These are phyloP conservation scores for Ganoderma leucocontextum DNA, from an alignment of 1,284 basidiomycete genomes.

Conservation along the genomic window DNA sequence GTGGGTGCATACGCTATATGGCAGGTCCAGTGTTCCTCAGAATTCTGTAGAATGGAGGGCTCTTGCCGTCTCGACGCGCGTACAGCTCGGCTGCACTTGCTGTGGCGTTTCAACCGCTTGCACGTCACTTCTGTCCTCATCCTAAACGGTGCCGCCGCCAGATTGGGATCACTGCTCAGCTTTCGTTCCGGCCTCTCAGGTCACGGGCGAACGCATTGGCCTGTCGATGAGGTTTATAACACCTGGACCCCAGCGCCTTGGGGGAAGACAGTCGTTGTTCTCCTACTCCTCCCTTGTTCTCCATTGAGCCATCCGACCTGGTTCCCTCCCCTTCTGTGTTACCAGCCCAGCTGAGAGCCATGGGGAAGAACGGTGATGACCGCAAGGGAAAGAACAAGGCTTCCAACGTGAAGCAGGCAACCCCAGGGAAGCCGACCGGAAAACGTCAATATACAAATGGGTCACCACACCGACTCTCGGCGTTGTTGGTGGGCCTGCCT, in stretches of 20 bases:
- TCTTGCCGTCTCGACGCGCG: background rate
- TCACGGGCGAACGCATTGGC: background rate
- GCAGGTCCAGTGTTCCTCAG: background rate
- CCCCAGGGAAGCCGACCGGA: background rate
- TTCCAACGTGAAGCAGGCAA: background rate
- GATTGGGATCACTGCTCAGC: background rate
- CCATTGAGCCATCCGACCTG: slow-evolving; percentile 2
- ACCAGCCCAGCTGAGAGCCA: background rate
- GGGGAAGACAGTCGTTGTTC: background rate
- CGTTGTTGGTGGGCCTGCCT: background rate
- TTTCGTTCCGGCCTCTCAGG: background rate
- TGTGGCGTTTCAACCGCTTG: background rate
- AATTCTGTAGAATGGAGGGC: slow-evolving; percentile 7
- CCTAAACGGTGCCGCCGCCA: background rate
- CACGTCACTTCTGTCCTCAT: background rate
- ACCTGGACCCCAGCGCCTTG: background rate
- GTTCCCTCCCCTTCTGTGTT: background rate
- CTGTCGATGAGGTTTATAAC: background rate
- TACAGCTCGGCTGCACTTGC: background rate
- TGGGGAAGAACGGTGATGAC: background rate
- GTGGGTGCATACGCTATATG: background rate
- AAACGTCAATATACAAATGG: background rate
- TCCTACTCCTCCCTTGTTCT: slow-evolving; percentile 2
- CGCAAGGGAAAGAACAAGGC: background rate
- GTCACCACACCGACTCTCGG: background rate